Percentiles rank a stretch among this genome's conserved stretches.
Evolutionary conservation across 106 monocot genomes (phyloP).

Genomic region (Chionographis japonica): DNA sequence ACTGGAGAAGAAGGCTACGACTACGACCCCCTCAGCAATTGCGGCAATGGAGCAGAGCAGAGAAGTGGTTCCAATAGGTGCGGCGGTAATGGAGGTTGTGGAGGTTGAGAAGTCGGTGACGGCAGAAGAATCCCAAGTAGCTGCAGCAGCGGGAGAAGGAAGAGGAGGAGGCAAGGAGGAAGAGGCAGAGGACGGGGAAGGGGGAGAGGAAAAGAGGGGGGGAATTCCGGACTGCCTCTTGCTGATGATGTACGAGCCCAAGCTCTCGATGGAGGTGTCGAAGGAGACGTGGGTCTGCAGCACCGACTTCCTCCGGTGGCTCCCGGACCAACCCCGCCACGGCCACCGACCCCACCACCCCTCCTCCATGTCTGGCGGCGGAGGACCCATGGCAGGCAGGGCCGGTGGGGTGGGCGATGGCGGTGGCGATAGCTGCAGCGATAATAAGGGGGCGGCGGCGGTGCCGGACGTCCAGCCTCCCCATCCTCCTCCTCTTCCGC

Average conservation of each 20-base stretch:
- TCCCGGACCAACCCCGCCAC: constrained; percentile 24
- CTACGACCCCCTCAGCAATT: not conserved
- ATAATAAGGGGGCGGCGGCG: not conserved
- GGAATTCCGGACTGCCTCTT: constrained; percentile 86
- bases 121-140: constrained; percentile 8
- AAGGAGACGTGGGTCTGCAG: constrained; percentile 95
- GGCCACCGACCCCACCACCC: constrained; percentile 17
- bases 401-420: not conserved
- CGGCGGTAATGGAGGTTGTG: not conserved
- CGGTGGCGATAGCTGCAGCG: not conserved
- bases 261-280: constrained; percentile 97
- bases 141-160: not conserved
- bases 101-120: not conserved
- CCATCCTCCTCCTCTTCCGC: not conserved
- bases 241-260: constrained; percentile 97
- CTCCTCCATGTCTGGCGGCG: not conserved
- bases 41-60: constrained; percentile 21
- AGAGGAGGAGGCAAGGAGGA: constrained; percentile 11
- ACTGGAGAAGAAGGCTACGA: not conserved
- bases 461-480: not conserved
- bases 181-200: constrained; percentile 2
- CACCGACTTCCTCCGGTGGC: constrained; percentile 74
- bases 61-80: constrained; percentile 4
- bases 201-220: constrained; percentile 8
- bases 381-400: not conserved